Evolutionary conservation across 2,329 filamentous ascomycete species (phyloP).

Genomic region (Truncatella angustata): DNA sequence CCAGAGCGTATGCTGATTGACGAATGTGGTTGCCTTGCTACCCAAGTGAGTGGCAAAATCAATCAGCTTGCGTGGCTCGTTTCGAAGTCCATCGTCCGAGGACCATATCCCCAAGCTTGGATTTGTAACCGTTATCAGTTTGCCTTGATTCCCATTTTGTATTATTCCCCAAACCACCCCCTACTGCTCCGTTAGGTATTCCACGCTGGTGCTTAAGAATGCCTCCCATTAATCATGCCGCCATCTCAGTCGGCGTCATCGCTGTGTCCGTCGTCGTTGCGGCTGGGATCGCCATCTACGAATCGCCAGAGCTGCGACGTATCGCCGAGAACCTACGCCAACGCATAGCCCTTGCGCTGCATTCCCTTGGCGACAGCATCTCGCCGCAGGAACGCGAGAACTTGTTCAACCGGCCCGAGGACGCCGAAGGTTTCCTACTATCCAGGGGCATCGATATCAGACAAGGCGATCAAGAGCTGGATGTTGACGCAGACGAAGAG

Average conservation of each 20-base stretch:
- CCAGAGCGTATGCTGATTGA: no score
- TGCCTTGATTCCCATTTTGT: not conserved
- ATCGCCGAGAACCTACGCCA: constrained; percentile 61
- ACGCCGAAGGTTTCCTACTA: constrained; percentile 61
- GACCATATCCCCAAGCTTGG: no score
- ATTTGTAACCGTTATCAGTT: no score
- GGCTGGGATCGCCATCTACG: constrained; percentile 60
- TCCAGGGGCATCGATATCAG: constrained; percentile 38
- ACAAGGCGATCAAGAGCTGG: constrained; percentile 34
- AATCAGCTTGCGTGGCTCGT: constrained; percentile 1
- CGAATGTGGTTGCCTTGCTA: constrained; percentile 4
- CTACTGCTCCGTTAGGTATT: not conserved
- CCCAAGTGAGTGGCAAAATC: not conserved
- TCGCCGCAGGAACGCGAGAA: constrained; percentile 48
- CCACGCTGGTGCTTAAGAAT: constrained; percentile 29
- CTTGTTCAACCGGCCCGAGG: constrained; percentile 64
- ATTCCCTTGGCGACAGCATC: constrained; percentile 58
- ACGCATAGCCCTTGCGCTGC: constrained; percentile 58
- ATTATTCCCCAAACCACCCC: not conserved
- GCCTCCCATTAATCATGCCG: constrained; percentile 55
- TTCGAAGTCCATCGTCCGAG: not conserved
- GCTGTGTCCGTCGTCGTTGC: constrained; percentile 57
- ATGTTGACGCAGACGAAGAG: constrained; percentile 62
- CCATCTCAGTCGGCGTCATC: constrained; percentile 56
- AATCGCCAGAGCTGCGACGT: constrained; percentile 61